Conservation (phyloP, 108 stramenopile species). For the Nitzschia palea region DNA sequence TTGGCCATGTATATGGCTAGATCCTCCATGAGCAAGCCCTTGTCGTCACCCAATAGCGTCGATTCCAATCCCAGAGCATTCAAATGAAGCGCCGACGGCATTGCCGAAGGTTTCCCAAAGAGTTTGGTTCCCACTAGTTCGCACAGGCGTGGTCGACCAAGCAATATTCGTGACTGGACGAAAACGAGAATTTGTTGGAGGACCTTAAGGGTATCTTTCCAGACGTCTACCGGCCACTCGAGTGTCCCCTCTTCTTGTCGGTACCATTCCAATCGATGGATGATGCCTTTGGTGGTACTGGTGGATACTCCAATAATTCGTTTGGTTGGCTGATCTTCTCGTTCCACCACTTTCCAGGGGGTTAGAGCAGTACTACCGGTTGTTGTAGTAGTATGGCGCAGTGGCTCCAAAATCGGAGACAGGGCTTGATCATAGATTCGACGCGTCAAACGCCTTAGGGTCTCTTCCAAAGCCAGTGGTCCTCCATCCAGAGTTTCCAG, state of each 20-base stretch:
- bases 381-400: neutral
- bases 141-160: constrained; percentile 43
- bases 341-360: constrained; percentile 25
- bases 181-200: constrained; percentile 47
- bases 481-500: constrained; percentile 29
- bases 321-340: constrained; percentile 11
- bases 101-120: constrained; percentile 53
- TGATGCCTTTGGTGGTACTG: constrained; percentile 10
- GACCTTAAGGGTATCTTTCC: constrained; percentile 49
- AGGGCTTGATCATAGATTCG: constrained; percentile 20
- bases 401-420: constrained; percentile 24
- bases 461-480: constrained; percentile 13
- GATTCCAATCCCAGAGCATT: constrained; percentile 52
- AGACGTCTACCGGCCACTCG: constrained; percentile 13
- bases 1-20: constrained; percentile 49
- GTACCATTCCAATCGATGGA: constrained; percentile 44
- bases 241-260: constrained; percentile 1
- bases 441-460: constrained; percentile 30
- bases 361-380: neutral
- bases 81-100: constrained; percentile 38
- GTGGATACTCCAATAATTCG: constrained; percentile 29
- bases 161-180: constrained; percentile 48
- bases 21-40: constrained; percentile 50
- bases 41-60: constrained; percentile 41
- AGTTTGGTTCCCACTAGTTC: constrained; percentile 48